Evolutionary conservation across 2,329 filamentous ascomycete genomes (phyloP), one percentile per base, ranked within the genome.

Genomic region (Aspergillus eucalypticola): DNA sequence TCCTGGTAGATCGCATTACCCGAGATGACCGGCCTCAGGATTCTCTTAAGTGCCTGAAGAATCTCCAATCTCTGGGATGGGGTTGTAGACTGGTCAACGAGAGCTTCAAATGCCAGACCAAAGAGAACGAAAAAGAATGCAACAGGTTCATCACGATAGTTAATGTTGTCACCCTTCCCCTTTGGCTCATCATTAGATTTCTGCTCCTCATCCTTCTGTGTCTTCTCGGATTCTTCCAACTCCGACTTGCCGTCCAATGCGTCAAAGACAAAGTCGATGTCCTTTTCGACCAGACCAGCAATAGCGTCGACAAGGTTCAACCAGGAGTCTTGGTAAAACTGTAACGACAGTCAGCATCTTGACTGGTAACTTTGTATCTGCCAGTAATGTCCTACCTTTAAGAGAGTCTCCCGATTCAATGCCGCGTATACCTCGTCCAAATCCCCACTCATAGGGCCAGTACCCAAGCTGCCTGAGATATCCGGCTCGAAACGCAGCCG

Each of bases 51-150:
- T 1, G 94, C 95, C 72, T 90, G 88, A 19, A 99, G 82, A 56
- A 99, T 97, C 62, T 92, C 92, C 27, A 97, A 79, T 6, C 90
- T 92, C 72, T 96, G 92, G 65, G 92, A 82, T 10, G 88, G 82
- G 66, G 90, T 88, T 21, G 86, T 84, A 5, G 90, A 88, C 50
- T 92, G 88, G 6, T 91, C 92, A 7, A 94, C 94, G 21, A 99
- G 84, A 17, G 96, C 94, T 77, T 99, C 96, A 67, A 99, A 98
- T 0, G 94, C 92, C 59, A 99, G 88, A 10, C 95, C 95, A 69
- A 98, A 99, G 0, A 99, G 84, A 13, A 99, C 94, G 70, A 99
- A 99, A 81, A 99, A 99, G 82, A 99, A 99, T 0, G 95, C 95
- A 1, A 98, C 92, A 0, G 95, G 95, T 73, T 99, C 95, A 71